phyloP scores from a whole-genome alignment of 306 rosid species.

The Cucurbita moschata region DNA sequence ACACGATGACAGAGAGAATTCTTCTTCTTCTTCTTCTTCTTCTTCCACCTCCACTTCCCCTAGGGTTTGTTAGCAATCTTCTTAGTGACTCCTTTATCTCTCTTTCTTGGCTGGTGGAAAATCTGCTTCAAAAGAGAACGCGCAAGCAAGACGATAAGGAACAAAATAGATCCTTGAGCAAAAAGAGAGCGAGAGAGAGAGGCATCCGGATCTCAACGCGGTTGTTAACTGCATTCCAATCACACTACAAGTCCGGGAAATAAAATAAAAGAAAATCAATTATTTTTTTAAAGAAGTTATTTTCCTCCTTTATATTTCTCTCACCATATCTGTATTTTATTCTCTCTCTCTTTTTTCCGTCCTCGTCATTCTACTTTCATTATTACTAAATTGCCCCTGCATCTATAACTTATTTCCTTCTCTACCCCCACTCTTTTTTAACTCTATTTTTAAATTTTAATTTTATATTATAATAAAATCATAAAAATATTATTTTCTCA shows the following conservation, averaged over 20 bases:
- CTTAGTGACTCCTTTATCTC: constrained; percentile 10
- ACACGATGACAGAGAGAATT: neutral
- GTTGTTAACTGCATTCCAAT: constrained; percentile 18
- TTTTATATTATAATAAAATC: no score
- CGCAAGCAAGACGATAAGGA: constrained; percentile 34
- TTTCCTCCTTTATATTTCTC: neutral
- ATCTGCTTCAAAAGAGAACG: constrained; percentile 21
- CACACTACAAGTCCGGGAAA: constrained; percentile 42
- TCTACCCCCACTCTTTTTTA: neutral
- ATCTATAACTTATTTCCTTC: neutral
- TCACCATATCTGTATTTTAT: neutral
- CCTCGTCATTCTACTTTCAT: no score
- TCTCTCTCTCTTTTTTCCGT: neutral
- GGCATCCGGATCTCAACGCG: constrained; percentile 55
- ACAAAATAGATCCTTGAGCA: constrained; percentile 40
- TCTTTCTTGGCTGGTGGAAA: constrained; percentile 37
- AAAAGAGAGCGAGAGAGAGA: constrained; percentile 18
- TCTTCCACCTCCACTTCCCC: neutral
- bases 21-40: neutral
- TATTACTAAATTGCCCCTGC: neutral
- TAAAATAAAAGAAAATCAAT: neutral
- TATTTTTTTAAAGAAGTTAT: neutral
- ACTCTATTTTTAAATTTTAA: no score
- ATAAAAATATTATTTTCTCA: no score
- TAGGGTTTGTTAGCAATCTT: constrained; percentile 16